Percentiles rank a stretch among this genome's conserved stretches.
Conservation (phyloP, 1,284 basidiomycete genomes). For the Ceratobasidium sp. region DNA sequence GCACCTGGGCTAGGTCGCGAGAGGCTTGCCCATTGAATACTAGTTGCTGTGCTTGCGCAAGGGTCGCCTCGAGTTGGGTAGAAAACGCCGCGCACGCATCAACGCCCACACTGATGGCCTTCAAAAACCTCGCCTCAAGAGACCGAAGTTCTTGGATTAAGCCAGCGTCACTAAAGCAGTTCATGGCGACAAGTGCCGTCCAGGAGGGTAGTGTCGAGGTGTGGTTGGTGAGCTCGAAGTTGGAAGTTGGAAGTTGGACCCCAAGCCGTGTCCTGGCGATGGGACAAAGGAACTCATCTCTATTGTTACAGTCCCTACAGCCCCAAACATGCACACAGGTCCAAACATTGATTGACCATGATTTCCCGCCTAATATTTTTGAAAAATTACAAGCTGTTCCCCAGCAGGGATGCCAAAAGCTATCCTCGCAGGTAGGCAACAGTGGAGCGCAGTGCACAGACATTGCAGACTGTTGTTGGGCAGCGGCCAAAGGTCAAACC, state of each 20-base stretch:
- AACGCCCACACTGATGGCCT: not conserved
- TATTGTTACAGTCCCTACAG: conserved; percentile 20
- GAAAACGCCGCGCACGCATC: conserved; percentile 20
- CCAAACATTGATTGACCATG: not conserved
- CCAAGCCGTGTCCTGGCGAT: not conserved
- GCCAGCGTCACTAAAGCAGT: conserved; percentile 12
- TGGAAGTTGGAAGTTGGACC: not conserved
- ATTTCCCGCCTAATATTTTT: too few relatives aligned
- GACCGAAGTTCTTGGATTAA: conserved; percentile 18
- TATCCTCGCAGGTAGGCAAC: too few relatives aligned
- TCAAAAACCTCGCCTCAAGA: not conserved
- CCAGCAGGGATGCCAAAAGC: too few relatives aligned
- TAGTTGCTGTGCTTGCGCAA: not conserved
- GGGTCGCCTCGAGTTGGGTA: not conserved
- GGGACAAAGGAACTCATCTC: conserved; percentile 10
- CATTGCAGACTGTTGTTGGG: too few relatives aligned
- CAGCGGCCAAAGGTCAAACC: too few relatives aligned
- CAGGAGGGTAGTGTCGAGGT: conserved; percentile 28
- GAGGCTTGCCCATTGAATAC: not conserved
- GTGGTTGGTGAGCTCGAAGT: conserved; percentile 20
- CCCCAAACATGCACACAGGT: conserved; percentile 18
- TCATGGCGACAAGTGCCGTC: conserved; percentile 18
- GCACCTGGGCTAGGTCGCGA: not conserved
- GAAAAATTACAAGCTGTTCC: too few relatives aligned
- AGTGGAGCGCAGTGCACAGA: too few relatives aligned